Conservation (phyloP, 2,329 filamentous ascomycete genomes). For the Neobulgaria alba region DNA sequence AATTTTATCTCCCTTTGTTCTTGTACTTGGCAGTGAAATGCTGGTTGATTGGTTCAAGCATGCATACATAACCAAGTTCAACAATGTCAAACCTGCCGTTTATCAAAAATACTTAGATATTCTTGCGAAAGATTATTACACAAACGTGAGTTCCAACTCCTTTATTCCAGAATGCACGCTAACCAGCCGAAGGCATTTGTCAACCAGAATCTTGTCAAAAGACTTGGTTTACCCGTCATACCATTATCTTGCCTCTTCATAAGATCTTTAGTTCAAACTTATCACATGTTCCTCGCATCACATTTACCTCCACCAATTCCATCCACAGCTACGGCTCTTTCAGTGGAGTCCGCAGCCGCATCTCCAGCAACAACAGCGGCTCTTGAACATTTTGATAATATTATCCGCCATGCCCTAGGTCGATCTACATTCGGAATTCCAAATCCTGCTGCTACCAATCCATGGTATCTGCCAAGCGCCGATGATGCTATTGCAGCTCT, state of each 20-base stretch:
- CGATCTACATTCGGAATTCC: constrained; percentile 56
- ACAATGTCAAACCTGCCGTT: constrained; percentile 86
- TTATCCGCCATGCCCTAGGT: constrained; percentile 70
- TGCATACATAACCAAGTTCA: constrained; percentile 96
- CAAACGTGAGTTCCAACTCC: constrained; percentile 52
- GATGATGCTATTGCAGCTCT: constrained; percentile 67
- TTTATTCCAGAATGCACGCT: constrained; percentile 13
- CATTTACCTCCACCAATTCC: constrained; percentile 69
- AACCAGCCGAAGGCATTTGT: constrained; percentile 60
- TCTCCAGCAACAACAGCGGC: constrained; percentile 71
- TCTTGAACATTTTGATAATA: constrained; percentile 67
- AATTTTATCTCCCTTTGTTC: constrained; percentile 83
- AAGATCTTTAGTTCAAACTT: constrained; percentile 87
- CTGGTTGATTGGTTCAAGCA: constrained; percentile 96
- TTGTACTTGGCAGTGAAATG: constrained; percentile 95
- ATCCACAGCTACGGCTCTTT: constrained; percentile 56
- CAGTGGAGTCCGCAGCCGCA: constrained; percentile 49
- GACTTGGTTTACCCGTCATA: constrained; percentile 83
- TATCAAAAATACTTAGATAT: constrained; percentile 89
- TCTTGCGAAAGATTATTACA: constrained; percentile 95
- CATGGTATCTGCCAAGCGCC: constrained; percentile 32
- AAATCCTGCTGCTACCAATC: constrained; percentile 25
- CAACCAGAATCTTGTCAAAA: constrained; percentile 80
- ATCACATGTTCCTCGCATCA: constrained; percentile 93
- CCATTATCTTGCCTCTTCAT: constrained; percentile 93